phyloP scores from a whole-genome alignment of 352 stramenopile genomes.

The Pythium graminicola region DNA sequence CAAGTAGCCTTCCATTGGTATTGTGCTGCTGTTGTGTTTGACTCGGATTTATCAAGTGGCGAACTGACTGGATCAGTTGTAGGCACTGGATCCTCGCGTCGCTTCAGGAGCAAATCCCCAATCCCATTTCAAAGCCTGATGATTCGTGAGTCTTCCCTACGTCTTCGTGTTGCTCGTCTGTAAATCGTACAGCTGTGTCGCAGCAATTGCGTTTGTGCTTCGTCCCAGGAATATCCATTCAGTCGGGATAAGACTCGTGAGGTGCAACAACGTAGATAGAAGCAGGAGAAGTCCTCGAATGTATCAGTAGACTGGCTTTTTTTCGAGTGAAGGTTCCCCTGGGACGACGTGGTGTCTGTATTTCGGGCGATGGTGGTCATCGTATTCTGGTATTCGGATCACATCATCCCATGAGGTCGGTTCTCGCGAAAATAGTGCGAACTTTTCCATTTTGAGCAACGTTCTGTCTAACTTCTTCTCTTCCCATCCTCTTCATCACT shows the following conservation, averaged over 20 bases:
- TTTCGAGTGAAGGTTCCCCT: too few relatives aligned
- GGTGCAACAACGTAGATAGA: too few relatives aligned
- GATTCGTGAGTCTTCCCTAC: not conserved
- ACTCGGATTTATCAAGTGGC: not conserved
- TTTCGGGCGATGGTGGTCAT: not conserved
- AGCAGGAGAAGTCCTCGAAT: too few relatives aligned
- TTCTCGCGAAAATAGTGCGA: not conserved
- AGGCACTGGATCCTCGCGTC: too few relatives aligned
- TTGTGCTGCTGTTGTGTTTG: not conserved
- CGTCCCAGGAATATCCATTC: slow-evolving; percentile 1
- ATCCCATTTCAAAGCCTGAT: slow-evolving; percentile 1
- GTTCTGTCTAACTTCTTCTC: not conserved
- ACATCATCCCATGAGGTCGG: not conserved
- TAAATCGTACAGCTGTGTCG: too few relatives aligned
- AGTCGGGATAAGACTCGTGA: not conserved
- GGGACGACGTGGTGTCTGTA: not conserved
- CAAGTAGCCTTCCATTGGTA: slow-evolving; percentile 75
- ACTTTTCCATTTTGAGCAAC: not conserved
- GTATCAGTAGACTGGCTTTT: too few relatives aligned
- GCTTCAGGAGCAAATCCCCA: too few relatives aligned
- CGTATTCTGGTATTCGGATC: not conserved
- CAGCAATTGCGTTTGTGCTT: too few relatives aligned
- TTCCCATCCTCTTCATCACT: slow-evolving; percentile 32
- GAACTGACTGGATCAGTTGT: too few relatives aligned
- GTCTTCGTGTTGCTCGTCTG: slow-evolving; percentile 1